Base-by-base conservation (phyloP, 768 basidiomycete genomes). In the Boletellus emodensis region DNA sequence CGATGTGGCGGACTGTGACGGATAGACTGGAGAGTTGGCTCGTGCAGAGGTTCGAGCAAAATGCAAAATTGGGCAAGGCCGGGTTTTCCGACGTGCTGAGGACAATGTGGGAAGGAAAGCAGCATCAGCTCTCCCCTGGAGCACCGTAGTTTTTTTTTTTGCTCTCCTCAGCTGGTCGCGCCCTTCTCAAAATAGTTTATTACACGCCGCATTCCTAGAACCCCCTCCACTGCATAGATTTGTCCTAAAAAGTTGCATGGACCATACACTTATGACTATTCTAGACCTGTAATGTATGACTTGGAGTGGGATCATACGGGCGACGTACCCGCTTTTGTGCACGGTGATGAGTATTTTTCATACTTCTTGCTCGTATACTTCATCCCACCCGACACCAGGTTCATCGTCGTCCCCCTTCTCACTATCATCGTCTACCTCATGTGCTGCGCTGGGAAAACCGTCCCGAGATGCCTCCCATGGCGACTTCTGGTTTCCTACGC, bases 71-170 rank as follows among this genome's bases (percentile, higher is more conserved):
- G 32, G 94, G 94, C 46, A 90, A 93, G 68, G 71, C 85, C 46
- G 94, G 87, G 20, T 94, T 97, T 69, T 89, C 91, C 39, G 89
- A 92, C 62, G 93, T 97, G 28, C 69, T 96, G 56, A 75, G 85
- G 60, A 79, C 79, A 54, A 66, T 94, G 64, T 84, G 85, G 83
- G 87, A 91, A 59, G 75, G 84, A 62, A 79, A 85, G 55, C 81
- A 87, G 59, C 65, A 71, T 37, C 72, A 71, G 55, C 47, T 64
- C 24, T 64, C 67, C n/a, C 64, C 57, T 14, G 61, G 60, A 47
- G 54, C 66, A 40, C 55, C 70, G 51, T 71, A 63, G 44, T 52
- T 41, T 26, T 40, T 35, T 40, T 35, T 44, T 50, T 48, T 24
- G 12, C 45, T 51, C 26, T 37, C 30, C 22, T 54, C 39, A 48